Evolutionary conservation across 768 basidiomycete species (phyloP), one percentile per base, ranked within the genome.

Genomic region (Trametes cubensis): DNA sequence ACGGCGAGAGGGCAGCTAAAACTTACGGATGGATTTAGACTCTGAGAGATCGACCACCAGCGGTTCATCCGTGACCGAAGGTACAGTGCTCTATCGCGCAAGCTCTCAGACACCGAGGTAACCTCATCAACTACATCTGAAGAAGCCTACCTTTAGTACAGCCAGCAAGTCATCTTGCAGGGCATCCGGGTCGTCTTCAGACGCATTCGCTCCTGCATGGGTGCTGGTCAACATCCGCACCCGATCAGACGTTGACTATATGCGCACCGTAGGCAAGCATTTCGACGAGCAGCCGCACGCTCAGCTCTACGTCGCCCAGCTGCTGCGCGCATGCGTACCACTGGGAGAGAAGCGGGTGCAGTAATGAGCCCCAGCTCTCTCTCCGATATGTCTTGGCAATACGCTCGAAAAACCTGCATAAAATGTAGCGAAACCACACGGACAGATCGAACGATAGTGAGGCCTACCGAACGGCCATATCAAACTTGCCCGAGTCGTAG

Each of bases 351-450:
- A 97, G 83, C 8, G 92, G 85, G 50, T 81, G 80, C 17, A 96
- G 80, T 76, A 97, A 82, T 0, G 82, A 71, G 10, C 79, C 77
- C 95, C 95, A 98, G 52, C 82, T 79, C 72, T 98, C 95, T 53
- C 84, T 79, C n/a, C 90, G 85, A 70, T 97, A 98, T 0, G 88
- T 90, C 72, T 86, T 89, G 1, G 90, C 88, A 61, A 98, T 96
- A 15, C 95, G 86, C 70, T 96, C 95, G 72, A 94, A 94, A 76
- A 96, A 98, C 49, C 92, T 95, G 17, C 6, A 41, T 3, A 25
- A 23, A 20, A 38, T 10, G 25, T 26, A 28, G 14, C 30, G 45
- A 52, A 18, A 39, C 17, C 20, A 6, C 3, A 28, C 38, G 13
- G 18, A 26, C 28, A 30, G 30, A 4, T 21, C 21, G 13, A 20